Evolutionary conservation across 495 filamentous ascomycete genomes (phyloP).

Genomic region (Aspergillus sparsus): DNA sequence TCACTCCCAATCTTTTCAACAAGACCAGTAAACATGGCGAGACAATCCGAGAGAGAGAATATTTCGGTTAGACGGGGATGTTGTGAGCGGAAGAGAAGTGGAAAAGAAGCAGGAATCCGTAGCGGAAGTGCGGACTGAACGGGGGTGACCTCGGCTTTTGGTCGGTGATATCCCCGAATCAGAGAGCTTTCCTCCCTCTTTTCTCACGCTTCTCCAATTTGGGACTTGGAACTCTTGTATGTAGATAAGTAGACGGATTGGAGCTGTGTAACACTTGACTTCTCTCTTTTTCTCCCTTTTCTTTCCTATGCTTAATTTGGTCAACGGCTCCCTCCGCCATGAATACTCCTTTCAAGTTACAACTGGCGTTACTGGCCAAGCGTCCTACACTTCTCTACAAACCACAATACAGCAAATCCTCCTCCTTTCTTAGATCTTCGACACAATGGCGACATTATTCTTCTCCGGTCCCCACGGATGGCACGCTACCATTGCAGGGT

Average conservation of each 20-base stretch:
- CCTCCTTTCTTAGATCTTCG: conserved; percentile 25
- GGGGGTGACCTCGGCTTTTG: conserved; percentile 36
- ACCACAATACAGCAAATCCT: background rate
- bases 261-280: conserved; percentile 3
- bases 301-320: conserved; percentile 7
- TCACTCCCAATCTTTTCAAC: conserved; percentile 93
- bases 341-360: conserved; percentile 30
- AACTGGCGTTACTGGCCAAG: conserved; percentile 27
- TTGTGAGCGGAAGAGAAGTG: conserved; percentile 24
- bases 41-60: background rate
- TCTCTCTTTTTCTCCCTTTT: conserved; percentile 20
- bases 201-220: background rate
- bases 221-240: background rate
- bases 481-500: conserved; percentile 71
- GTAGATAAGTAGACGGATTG: conserved; percentile 9
- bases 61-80: conserved; percentile 15
- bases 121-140: conserved; percentile 16
- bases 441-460: conserved; percentile 42
- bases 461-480: conserved; percentile 27
- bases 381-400: conserved; percentile 23
- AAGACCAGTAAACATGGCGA: conserved; percentile 92
- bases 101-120: conserved; percentile 8
- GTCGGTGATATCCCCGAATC: conserved; percentile 21
- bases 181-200: conserved; percentile 2
- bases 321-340: conserved; percentile 20